These are phyloP conservation scores for Botrytis tulipae DNA, from an alignment of 2,329 filamentous ascomycete species.

Conservation along the genomic window DNA sequence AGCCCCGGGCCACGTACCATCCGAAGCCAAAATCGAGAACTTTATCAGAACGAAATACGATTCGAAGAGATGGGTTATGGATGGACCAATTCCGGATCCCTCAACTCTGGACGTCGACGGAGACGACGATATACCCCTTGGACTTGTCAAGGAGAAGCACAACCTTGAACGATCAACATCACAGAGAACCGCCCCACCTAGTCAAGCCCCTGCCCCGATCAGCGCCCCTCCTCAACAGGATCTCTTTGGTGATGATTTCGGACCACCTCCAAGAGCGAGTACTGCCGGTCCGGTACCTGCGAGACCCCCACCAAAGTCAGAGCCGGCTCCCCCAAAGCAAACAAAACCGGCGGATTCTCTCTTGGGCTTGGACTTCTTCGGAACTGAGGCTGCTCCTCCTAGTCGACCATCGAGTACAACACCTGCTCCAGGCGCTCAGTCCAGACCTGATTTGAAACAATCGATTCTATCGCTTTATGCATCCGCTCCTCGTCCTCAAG, in stretches of 20 bases:
- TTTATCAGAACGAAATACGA: slow-evolving; percentile 99
- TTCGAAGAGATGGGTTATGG: slow-evolving; percentile 99
- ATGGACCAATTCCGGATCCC: slow-evolving; percentile 92
- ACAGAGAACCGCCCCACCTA: slow-evolving; percentile 34
- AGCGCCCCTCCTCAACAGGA: slow-evolving; percentile 61
- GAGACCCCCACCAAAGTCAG: slow-evolving; percentile 56
- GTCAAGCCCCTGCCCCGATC: slow-evolving; percentile 31
- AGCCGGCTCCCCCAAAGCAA: slow-evolving; percentile 63
- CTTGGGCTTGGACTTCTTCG: slow-evolving; percentile 89
- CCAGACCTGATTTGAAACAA: slow-evolving; percentile 91
- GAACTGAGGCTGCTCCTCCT: slow-evolving; percentile 66
- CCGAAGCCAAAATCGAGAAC: slow-evolving; percentile 98
- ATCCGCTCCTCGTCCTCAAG: slow-evolving; percentile 74
- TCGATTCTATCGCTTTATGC: slow-evolving; percentile 96
- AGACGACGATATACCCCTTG: slow-evolving; percentile 75
- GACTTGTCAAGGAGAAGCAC: slow-evolving; percentile 65
- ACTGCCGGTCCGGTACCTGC: slow-evolving; percentile 62
- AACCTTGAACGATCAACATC: slow-evolving; percentile 53
- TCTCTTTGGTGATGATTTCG: slow-evolving; percentile 73
- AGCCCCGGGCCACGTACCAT: slow-evolving; percentile 84
- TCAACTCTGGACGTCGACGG: slow-evolving; percentile 77
- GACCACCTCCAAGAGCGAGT: slow-evolving; percentile 66
- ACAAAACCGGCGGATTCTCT: slow-evolving; percentile 81
- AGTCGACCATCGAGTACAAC: slow-evolving; percentile 80
- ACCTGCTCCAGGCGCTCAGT: slow-evolving; percentile 63